Evolutionary conservation across 1,284 basidiomycete species (phyloP), one percentile per base, ranked within the genome.

Genomic region (Kalmanozyma brasiliensis): DNA sequence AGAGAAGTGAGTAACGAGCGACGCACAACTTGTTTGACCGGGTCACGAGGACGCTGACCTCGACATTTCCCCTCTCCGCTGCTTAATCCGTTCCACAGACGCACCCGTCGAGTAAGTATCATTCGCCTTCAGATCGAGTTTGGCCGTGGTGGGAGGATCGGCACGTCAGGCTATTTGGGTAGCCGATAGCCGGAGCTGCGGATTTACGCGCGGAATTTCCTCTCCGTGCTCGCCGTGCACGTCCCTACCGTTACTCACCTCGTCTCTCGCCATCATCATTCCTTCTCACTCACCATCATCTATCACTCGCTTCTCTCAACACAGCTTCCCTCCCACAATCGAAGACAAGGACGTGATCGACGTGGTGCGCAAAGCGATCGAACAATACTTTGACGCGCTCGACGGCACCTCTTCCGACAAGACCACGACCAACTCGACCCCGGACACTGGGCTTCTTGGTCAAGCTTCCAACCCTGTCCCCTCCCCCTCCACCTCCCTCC

Each of bases 341-440:
- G 66, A 73, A 46, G 70, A 73, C 52, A 68, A 68, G 43, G 60
- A 73, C 36, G 69, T 73, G 32, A 67, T 73, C 46, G 61, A 73
- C 19, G 51, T 36, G 5, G 64, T 67, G 10, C 64, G 60, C 24
- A 53, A 44, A 30, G 69, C 64, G 11, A 73, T 73, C 49, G 56
- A 73, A 37, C 44, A 61, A 23, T 65, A 73, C 56, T 73, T 73
- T 45, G 58, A 68, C 60, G 59, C 67, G 14, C 37, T 70, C 13
- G 52, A 63, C 32, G 38, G 37, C 32, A 5, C 37, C 17, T 19
- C 48, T 10, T 14, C 22, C 13, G 38, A 34, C 38, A 10, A 29
- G 4, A 19, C 40, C 19, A 29, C 20, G 23, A 19, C 46, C 26
- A 29, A 29, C 26, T 6, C 26, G 26, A 29, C 26, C 6, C 26